These are phyloP conservation scores for Raphanus raphanistrum DNA, from an alignment of 345 rosid species.

Conservation along the genomic window DNA sequence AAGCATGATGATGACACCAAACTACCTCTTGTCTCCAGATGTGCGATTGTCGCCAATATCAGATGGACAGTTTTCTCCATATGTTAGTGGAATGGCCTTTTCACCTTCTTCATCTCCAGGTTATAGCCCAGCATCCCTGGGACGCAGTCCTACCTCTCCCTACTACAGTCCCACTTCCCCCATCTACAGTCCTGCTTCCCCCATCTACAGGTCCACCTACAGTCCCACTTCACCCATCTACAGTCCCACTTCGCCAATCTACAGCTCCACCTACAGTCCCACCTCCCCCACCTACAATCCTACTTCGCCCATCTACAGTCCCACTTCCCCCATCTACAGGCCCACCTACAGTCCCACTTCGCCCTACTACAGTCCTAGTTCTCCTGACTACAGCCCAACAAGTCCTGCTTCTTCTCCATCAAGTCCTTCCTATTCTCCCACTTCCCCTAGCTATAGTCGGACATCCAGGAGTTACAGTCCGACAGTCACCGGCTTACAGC, in stretches of 20 bases:
- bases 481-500: constrained; percentile 69
- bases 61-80: constrained; percentile 94
- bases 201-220: constrained; percentile 39
- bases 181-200: constrained; percentile 80
- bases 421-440: constrained; percentile 74
- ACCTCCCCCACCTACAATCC: constrained; percentile 84
- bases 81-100: constrained; percentile 83
- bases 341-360: constrained; percentile 74
- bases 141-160: constrained; percentile 77
- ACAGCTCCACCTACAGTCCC: constrained; percentile 74
- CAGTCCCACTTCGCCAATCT: constrained; percentile 83
- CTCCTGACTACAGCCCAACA: constrained; percentile 66
- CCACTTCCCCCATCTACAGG: constrained; percentile 56
- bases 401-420: constrained; percentile 81
- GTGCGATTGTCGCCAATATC: constrained; percentile 75
- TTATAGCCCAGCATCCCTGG: constrained; percentile 79
- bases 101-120: constrained; percentile 88
- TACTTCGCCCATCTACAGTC: constrained; percentile 80
- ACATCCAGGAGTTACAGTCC: constrained; percentile 80
- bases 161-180: constrained; percentile 88
- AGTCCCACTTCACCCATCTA: constrained; percentile 90
- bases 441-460: constrained; percentile 75
- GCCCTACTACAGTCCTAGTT: constrained; percentile 63
- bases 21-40: constrained; percentile 75
- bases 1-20: constrained; percentile 98